phyloP scores from a whole-genome alignment of 805 yeast species.

The Ogataea nonfermentans region DNA sequence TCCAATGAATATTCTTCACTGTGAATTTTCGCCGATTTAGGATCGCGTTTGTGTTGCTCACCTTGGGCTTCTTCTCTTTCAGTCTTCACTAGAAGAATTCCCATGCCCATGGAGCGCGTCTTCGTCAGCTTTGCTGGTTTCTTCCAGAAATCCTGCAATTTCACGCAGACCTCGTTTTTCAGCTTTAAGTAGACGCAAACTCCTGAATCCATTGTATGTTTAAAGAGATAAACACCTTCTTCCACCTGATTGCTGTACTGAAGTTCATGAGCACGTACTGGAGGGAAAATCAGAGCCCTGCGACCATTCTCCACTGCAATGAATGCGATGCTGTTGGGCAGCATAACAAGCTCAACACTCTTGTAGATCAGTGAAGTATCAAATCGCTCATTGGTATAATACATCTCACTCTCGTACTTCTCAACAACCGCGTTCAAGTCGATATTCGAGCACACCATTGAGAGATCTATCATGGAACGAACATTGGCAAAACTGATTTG shows the following conservation, averaged over 20 bases:
- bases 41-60: slow-evolving; percentile 1
- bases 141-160: slow-evolving; percentile 4
- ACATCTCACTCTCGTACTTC: slow-evolving; percentile 22
- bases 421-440: slow-evolving; percentile 7
- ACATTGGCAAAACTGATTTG: slow-evolving; percentile 21
- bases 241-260: slow-evolving; percentile 20
- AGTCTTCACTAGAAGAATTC: slow-evolving; percentile 4
- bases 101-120: slow-evolving; percentile 13
- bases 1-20: neutral
- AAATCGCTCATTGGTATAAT: slow-evolving; percentile 26
- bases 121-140: slow-evolving; percentile 3
- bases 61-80: slow-evolving; percentile 1
- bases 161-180: neutral
- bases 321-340: slow-evolving; percentile 26
- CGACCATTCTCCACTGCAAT: slow-evolving; percentile 31
- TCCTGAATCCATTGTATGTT: slow-evolving; percentile 16
- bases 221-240: slow-evolving; percentile 18
- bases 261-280: slow-evolving; percentile 32
- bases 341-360: slow-evolving; percentile 20
- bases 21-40: too few relatives aligned
- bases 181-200: slow-evolving; percentile 20
- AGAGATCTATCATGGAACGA: slow-evolving; percentile 25
- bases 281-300: slow-evolving; percentile 35
- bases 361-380: slow-evolving; percentile 24
- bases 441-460: slow-evolving; percentile 23